Base-by-base conservation (phyloP, 2,329 filamentous ascomycete genomes). In the Botrytis galanthina region DNA sequence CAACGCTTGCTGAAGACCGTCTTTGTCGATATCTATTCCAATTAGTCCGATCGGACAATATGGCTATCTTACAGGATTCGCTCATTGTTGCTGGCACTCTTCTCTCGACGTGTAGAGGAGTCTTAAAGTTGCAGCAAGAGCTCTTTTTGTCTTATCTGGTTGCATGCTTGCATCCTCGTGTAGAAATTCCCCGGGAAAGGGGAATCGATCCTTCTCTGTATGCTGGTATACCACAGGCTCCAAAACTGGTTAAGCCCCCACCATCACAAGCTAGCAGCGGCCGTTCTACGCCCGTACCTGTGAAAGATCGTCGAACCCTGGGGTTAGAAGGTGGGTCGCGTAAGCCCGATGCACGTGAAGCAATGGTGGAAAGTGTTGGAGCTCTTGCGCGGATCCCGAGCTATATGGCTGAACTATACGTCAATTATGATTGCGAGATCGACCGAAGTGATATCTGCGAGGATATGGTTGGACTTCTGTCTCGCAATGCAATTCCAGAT, bases 391-490 rank as follows among this genome's bases (percentile, higher is more conserved):
- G 97, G 60, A 97, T 99, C 86, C 94, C 96, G 0, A 95, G 91
- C 60, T 99, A 97, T 80, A 94, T 98, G 90, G 90, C 92, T 18
- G 97, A 99, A 82, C 87, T 99, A 12, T 99, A 98, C 81, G 90
- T 98, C 83, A 99, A 99, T 82, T 99, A 98, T 81, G 96, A 99
- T 82, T 99, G 95, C 80, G 95, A 98, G 80, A 91, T 94, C 70
- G 93, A 99, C 80, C 89, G 95, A 68, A 91, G 91, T 70, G 96
- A 99, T 83, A 84, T 99, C 8, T 99, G 96, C 80, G 93, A 97
- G 84, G 97, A 99, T 80, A 92, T 98, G 88, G 90, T 99, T 74
- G 95, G 96, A 0, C 87, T 99, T 48, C 85, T 99, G 26, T 95
- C 96, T 32, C 89, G 96, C 74, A 99, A 98, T 81, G 96, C 96